Conservation (phyloP, 371 early-diverging fungal genomes). For the Mortierella sp. region DNA sequence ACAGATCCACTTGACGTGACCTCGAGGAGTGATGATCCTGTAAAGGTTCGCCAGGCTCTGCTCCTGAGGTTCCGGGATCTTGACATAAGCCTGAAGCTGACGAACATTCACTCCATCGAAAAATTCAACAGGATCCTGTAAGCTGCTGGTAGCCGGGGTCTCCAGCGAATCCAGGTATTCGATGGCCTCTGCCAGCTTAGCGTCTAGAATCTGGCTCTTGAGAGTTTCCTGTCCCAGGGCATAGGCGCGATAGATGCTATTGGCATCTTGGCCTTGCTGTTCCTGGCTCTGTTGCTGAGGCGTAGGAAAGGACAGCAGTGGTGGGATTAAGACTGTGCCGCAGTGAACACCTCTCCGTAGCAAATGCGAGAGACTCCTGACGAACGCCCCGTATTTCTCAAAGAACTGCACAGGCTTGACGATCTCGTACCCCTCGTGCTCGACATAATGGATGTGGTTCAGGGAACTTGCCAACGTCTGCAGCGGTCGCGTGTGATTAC, state of each 20-base stretch:
- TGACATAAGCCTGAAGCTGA: conserved; percentile 25
- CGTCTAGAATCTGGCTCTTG: conserved; percentile 26
- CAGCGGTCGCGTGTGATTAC: conserved; percentile 11
- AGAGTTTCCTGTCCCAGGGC: conserved; percentile 20
- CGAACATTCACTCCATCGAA: conserved; percentile 27
- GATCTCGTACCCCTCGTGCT: conserved; percentile 39
- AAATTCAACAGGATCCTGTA: conserved; percentile 4
- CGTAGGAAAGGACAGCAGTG: conserved; percentile 4
- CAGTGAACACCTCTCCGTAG: conserved; percentile 32
- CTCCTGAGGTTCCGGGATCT: conserved; percentile 14
- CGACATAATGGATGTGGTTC: conserved; percentile 28
- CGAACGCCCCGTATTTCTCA: conserved; percentile 32
- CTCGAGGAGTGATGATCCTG: conserved; percentile 20
- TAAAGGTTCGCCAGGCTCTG: conserved; percentile 12
- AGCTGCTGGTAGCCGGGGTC: not conserved
- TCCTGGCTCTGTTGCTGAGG: conserved; percentile 3
- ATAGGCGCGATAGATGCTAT: conserved; percentile 7
- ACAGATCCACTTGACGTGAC: conserved; percentile 40
- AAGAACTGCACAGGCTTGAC: conserved; percentile 22
- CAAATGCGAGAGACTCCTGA: conserved; percentile 33
- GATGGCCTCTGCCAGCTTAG: conserved; percentile 24
- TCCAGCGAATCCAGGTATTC: conserved; percentile 26
- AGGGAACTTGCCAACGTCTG: conserved; percentile 2
- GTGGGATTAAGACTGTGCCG: conserved; percentile 24
- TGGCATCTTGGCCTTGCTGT: conserved; percentile 15